A percentile compares a stretch with the other conserved stretches of the same genome.
Conservation (phyloP, 2,329 filamentous ascomycete genomes). For the Cytospora schulzeri region DNA sequence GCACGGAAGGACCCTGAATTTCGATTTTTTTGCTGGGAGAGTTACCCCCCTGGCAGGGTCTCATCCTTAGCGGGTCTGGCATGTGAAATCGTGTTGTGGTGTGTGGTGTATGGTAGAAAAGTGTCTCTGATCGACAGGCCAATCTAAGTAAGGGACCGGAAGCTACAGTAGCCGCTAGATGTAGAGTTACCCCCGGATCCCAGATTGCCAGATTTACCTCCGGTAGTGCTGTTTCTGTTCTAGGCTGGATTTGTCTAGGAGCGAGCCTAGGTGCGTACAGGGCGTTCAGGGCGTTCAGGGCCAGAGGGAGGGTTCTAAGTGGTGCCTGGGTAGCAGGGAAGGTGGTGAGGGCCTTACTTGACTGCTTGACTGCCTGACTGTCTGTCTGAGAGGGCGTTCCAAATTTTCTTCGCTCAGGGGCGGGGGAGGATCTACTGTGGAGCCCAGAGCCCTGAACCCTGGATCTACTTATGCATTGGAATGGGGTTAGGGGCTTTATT, state of each 20-base stretch:
- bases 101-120: neutral
- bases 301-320: too few species aligned
- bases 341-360: too few species aligned
- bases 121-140: neutral
- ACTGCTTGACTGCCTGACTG: too few species aligned
- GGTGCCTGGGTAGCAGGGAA: too few species aligned
- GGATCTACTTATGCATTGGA: neutral
- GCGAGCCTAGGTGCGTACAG: too few species aligned
- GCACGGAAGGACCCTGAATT: neutral
- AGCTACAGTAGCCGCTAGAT: neutral
- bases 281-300: neutral
- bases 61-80: slow-evolving; percentile 18
- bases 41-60: neutral
- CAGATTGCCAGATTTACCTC: neutral
- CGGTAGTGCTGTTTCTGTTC: neutral
- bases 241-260: neutral
- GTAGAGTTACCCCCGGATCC: neutral
- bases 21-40: neutral
- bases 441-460: neutral
- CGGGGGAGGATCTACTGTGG: neutral
- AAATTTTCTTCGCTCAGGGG: neutral
- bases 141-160: neutral
- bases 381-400: too few species aligned
- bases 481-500: neutral
- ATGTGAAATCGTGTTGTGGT: slow-evolving; percentile 22